Evolutionary conservation across 148 eudicot genomes (phyloP).

Genomic region (Arctostaphylos glauca): DNA sequence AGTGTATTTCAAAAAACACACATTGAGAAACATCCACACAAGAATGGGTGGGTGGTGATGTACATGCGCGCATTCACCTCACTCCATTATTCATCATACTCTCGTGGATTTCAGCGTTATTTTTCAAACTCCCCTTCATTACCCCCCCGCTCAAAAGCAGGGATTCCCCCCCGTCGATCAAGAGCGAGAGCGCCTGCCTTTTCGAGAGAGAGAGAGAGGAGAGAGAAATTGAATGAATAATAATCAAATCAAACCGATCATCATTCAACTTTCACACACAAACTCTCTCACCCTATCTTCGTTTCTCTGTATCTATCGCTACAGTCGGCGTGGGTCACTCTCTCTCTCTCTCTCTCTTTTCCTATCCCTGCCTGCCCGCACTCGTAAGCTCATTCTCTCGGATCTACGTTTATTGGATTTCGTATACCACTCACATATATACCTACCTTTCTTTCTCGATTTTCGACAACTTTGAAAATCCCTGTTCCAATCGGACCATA

Average conservation of each 20-base stretch:
- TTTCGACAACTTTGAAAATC: conserved; percentile 18
- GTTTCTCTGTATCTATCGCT: conserved; percentile 3
- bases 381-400: too few species aligned
- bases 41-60: too few species aligned
- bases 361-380: too few species aligned
- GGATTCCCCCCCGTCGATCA: conserved; percentile 25
- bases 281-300: background rate
- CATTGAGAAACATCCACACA: background rate
- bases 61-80: background rate
- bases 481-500: conserved; percentile 12
- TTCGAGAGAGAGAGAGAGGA: background rate
- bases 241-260: conserved; percentile 5
- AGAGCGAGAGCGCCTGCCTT: conserved; percentile 4
- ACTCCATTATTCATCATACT: conserved; percentile 23
- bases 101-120: conserved; percentile 75
- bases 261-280: background rate
- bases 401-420: background rate
- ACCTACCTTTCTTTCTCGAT: conserved; percentile 13
- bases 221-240: background rate
- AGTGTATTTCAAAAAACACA: background rate
- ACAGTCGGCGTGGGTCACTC: background rate
- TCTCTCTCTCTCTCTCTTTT: conserved; percentile 12
- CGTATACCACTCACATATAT: background rate
- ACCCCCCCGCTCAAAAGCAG: conserved; percentile 61
- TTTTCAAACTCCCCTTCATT: conserved; percentile 47